These are phyloP conservation scores for Jacaranda copaia DNA, from an alignment of 257 asterid species.

Conservation along the genomic window DNA sequence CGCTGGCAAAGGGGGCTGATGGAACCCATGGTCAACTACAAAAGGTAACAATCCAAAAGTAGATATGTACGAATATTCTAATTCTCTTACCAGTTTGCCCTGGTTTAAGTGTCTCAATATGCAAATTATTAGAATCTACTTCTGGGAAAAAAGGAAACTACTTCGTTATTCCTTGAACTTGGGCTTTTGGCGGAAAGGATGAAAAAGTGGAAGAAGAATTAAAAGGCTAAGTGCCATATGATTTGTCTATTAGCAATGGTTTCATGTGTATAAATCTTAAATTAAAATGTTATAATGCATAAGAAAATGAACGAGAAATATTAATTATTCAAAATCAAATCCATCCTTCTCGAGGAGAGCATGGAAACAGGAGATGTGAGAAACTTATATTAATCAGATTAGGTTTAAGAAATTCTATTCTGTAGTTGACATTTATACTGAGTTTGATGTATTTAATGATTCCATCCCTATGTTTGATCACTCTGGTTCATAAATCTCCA, in stretches of 20 bases:
- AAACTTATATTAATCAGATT: background rate
- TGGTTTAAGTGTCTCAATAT: slow-evolving; percentile 29
- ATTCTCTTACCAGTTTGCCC: slow-evolving; percentile 19
- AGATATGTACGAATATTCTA: slow-evolving; percentile 21
- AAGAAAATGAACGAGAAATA: slow-evolving; percentile 7
- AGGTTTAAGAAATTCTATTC: slow-evolving; percentile 13
- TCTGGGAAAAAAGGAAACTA: background rate
- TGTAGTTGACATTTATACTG: slow-evolving; percentile 8
- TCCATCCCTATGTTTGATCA: slow-evolving; percentile 26
- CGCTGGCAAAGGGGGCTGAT: slow-evolving; percentile 53
- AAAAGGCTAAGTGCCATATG: background rate
- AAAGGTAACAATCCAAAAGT: slow-evolving; percentile 54
- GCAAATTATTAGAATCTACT: slow-evolving; percentile 14
- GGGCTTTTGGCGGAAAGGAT: background rate
- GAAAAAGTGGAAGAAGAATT: background rate
- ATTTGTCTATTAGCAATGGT: background rate
- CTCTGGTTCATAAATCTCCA: slow-evolving; percentile 26
- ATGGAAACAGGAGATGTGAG: background rate
- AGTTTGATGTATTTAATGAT: background rate
- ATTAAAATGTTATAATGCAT: background rate
- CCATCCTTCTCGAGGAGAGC: slow-evolving; percentile 4
- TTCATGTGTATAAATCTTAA: background rate
- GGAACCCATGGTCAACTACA: slow-evolving; percentile 53
- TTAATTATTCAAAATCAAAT: slow-evolving; percentile 1
- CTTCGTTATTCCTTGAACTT: background rate